Conservation (phyloP, 768 basidiomycete species). For the Leccinum arenicola region DNA sequence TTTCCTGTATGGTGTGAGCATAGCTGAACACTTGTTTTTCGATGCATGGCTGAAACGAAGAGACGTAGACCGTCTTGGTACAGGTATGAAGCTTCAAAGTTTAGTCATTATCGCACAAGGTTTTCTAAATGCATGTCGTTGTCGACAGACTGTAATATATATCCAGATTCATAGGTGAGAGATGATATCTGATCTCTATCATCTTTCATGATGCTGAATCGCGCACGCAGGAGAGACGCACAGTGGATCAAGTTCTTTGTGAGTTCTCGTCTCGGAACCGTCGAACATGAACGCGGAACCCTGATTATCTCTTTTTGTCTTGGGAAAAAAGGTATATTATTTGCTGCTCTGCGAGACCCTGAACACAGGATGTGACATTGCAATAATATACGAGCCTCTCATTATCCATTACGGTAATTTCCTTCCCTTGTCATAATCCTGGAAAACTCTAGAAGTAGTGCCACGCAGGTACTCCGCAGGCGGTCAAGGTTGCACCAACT, state of each 20-base stretch:
- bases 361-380: conserved; percentile 43
- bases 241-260: conserved; percentile 47
- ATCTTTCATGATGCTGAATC: background rate
- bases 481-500: background rate
- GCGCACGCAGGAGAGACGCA: conserved; percentile 35
- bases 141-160: background rate
- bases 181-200: background rate
- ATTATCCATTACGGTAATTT: conserved; percentile 43
- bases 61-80: background rate
- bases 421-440: background rate
- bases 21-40: too few species aligned
- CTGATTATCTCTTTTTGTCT: background rate
- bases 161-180: conserved; percentile 36
- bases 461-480: conserved; percentile 24
- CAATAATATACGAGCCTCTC: conserved; percentile 47
- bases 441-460: conserved; percentile 12
- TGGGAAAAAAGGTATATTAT: conserved; percentile 33
- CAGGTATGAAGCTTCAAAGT: background rate
- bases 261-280: conserved; percentile 9
- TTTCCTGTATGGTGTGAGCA: background rate
- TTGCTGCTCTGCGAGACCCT: conserved; percentile 49
- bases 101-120: background rate
- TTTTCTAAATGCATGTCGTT: background rate
- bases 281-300: too few species aligned
- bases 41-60: background rate